phyloP scores from a whole-genome alignment of 108 stramenopile species.

The Nannochloropsis salina region DNA sequence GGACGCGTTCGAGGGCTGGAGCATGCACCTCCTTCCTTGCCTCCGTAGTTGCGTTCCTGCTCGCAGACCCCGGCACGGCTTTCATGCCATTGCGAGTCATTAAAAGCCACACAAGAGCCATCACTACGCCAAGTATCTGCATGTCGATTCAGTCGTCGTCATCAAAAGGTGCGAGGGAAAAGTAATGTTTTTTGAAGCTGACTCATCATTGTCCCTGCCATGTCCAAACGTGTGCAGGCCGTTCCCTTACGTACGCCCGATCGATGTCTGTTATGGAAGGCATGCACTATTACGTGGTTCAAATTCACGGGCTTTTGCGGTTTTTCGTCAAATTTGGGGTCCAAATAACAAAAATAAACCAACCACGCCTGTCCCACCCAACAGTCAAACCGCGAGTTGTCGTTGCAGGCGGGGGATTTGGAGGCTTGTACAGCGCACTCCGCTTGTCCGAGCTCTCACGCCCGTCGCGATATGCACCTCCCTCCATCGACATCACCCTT shows the following conservation, averaged over 20 bases:
- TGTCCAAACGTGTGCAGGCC: too few relatives aligned
- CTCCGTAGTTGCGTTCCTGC: too few relatives aligned
- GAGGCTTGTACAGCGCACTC: slow-evolving; percentile 46
- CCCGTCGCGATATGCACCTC: slow-evolving; percentile 14
- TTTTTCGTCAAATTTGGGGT: too few relatives aligned
- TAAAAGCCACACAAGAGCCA: background rate
- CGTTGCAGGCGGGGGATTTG: slow-evolving; percentile 40
- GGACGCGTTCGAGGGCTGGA: too few relatives aligned
- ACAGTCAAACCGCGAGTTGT: background rate
- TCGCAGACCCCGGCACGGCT: too few relatives aligned
- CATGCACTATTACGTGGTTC: too few relatives aligned
- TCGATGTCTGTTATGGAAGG: too few relatives aligned
- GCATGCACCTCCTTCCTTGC: too few relatives aligned
- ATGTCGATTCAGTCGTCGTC: background rate
- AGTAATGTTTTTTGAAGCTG: background rate
- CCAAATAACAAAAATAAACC: too few relatives aligned
- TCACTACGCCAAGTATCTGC: background rate
- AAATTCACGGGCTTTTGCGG: too few relatives aligned
- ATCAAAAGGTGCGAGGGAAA: background rate
- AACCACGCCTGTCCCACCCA: background rate
- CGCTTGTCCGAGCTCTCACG: slow-evolving; percentile 40
- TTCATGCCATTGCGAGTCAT: too few relatives aligned
- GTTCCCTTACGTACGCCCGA: too few relatives aligned
- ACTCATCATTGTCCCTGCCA: background rate
- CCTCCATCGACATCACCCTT: slow-evolving; percentile 58